Base-by-base conservation (phyloP, 306 rosid genomes). In the Lathyrus aphaca region DNA sequence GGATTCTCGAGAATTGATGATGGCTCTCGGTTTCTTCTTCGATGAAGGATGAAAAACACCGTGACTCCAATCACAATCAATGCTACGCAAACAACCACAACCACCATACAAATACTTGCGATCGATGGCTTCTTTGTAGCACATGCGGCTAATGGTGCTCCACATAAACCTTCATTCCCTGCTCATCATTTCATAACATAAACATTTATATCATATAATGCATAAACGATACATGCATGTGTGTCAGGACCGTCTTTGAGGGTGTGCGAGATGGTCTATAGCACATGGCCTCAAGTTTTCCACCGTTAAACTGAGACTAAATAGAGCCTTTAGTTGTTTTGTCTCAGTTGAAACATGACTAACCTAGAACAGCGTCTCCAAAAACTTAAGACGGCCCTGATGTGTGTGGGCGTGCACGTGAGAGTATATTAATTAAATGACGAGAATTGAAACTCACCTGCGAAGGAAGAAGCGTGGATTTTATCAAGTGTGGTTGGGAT, bases 121-220 rank as follows among this genome's bases (percentile, higher is more conserved):
- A 29, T 12, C 8, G 92, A 73, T 1, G 84, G 64, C 66, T 62
- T 82, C 12, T 69, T 30, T 13, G 39, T 0, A 23, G 17, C 10
- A 64, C 97, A 95, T 14, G 49, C n/a, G 3, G 15, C 66, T 61
- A 94, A 58, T 15, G 97, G 96, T 8, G 15, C 12, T 74, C 99
- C 99, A 79, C 99, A 95, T 40, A 95, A 81, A 40, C 59, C 84
- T 25, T 82, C 60, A 56, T 91, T 85, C 45, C 88, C 98, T 94
- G 86, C 75, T 18, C 82, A 66, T 65, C 80, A 63, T 65, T 16
- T 16, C 18, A 25, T 17, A 35, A 35, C 39, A 35, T 35, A 6
- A 35, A 35, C 39, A 35, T 35, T 35, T 35, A 35, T 35, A 35
- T 35, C 39, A 35, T 35, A 35, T 35, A 35, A 35, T 35, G 39